Evolutionary conservation across 73 alveolate species (phyloP), one percentile per base, ranked within the genome.

Genomic region (Paramecium biaurelia): DNA sequence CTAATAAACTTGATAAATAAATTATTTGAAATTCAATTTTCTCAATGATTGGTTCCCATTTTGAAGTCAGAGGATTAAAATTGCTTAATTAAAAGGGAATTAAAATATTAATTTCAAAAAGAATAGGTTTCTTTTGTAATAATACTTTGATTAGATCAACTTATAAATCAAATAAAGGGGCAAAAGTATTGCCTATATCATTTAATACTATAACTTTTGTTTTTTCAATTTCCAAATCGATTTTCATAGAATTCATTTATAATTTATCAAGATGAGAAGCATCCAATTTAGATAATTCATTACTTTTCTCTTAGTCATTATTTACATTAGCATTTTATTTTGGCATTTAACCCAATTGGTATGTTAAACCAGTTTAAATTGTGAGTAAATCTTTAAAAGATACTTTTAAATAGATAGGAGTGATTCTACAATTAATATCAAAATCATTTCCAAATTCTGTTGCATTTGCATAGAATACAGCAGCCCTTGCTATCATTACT

Each of bases 11-110:
- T 15, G 7, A 26, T 49, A 86, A 37, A 1, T 86, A 56, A 37
- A 76, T 86, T 12, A 86, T 38, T 14, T 7, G 9, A 53, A 86
- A 86, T 7, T 87, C 93, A 6, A 43, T 68, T 37, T 43, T 58
- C 41, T 86, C 93, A 0, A 86, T 86, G 12, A 86, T 38, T 5
- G 93, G 93, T 63, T 86, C 93, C 93, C 93, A 86, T 18, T 42
- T 47, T 7, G 88, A 32, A 30, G 28, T 35, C n/a, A 30, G 34
- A 12, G 88, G 76, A 86, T 86, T 86, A 53, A 41, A 86, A 20
- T 86, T 47, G 2, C 32, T 38, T 5, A 76, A 72, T 7, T 76
- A 15, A 42, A 86, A 63, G 30, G 82, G 88, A 2, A 67, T 24
- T 37, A 2, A 28, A 23, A 57, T 20, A 5, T n/a, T 47, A 70